phyloP scores from a whole-genome alignment of 1,284 basidiomycete genomes.

The Cryptococcus amylolentus region DNA sequence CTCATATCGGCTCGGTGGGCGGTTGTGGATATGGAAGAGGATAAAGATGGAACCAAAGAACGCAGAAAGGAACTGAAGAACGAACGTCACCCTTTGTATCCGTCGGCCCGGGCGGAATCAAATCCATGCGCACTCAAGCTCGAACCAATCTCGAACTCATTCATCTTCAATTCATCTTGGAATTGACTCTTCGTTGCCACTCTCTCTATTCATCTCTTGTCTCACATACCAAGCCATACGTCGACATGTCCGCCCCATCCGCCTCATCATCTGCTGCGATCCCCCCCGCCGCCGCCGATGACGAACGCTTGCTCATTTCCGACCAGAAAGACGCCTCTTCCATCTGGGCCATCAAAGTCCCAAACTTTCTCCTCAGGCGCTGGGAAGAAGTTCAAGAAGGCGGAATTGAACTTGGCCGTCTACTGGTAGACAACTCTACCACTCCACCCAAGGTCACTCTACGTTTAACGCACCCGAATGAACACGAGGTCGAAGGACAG shows the following conservation, averaged over 20 bases:
- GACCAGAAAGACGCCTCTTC: conserved; percentile 20
- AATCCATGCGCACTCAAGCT: background rate
- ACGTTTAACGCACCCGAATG: conserved; percentile 15
- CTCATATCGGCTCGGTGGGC: background rate
- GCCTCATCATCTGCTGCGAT: conserved; percentile 1
- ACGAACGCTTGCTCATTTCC: conserved; percentile 33
- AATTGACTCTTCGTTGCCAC: background rate
- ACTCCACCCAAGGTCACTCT: conserved; percentile 25
- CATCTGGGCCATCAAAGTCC: conserved; percentile 51
- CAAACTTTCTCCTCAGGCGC: conserved; percentile 53
- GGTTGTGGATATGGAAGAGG: background rate
- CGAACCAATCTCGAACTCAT: background rate
- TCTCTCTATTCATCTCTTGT: background rate
- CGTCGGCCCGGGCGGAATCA: background rate
- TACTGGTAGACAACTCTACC: conserved; percentile 51
- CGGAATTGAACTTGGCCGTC: conserved; percentile 52
- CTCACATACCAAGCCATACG: background rate
- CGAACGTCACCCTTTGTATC: background rate
- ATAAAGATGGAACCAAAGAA: background rate
- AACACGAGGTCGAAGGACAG: background rate
- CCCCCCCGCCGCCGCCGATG: conserved; percentile 11
- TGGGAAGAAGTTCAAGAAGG: conserved; percentile 52
- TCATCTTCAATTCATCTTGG: too few relatives aligned
- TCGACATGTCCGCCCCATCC: background rate
- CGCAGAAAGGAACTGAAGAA: too few relatives aligned